These are phyloP conservation scores for Fusarium torulosum DNA, from an alignment of 2,329 filamentous ascomycete genomes.

Conservation along the genomic window DNA sequence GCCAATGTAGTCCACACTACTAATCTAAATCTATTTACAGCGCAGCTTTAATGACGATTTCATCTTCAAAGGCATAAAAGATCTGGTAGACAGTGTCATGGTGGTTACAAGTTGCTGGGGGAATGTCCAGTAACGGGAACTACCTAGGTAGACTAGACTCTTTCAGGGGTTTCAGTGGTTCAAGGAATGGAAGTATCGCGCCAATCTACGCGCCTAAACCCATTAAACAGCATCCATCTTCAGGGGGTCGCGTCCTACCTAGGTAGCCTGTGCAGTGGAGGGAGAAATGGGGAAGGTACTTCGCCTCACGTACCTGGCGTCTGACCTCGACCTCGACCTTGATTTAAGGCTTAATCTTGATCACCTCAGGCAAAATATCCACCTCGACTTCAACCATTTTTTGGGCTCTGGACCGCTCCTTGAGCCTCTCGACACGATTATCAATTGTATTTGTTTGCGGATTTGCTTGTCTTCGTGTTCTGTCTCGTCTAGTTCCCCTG, in stretches of 20 bases:
- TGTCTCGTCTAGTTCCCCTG: not conserved
- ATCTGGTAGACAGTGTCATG: not conserved
- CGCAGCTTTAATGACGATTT: not conserved
- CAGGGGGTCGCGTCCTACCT: constrained; percentile 31
- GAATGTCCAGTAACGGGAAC: constrained; percentile 35
- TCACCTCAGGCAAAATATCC: constrained; percentile 32
- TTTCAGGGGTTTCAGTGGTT: constrained; percentile 27
- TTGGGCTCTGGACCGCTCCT: constrained; percentile 18
- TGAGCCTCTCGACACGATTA: constrained; percentile 7
- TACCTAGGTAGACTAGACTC: constrained; percentile 17
- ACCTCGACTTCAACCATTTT: constrained; percentile 19
- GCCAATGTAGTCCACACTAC: too few species aligned
- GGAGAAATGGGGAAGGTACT: constrained; percentile 6
- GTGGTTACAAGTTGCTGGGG: constrained; percentile 42
- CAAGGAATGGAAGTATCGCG: constrained; percentile 29
- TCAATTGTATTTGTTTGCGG: constrained; percentile 14
- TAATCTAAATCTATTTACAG: not conserved
- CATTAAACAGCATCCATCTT: constrained; percentile 17
- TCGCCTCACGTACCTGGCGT: constrained; percentile 8
- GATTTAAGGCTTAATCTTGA: not conserved
- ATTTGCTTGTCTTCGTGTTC: constrained; percentile 2
- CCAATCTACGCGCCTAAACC: constrained; percentile 33
- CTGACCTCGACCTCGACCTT: constrained; percentile 6
- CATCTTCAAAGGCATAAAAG: not conserved
- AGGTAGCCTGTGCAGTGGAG: not conserved